Base-by-base conservation (phyloP, 163 green algal genomes). In the Scenedesmus sp. region DNA sequence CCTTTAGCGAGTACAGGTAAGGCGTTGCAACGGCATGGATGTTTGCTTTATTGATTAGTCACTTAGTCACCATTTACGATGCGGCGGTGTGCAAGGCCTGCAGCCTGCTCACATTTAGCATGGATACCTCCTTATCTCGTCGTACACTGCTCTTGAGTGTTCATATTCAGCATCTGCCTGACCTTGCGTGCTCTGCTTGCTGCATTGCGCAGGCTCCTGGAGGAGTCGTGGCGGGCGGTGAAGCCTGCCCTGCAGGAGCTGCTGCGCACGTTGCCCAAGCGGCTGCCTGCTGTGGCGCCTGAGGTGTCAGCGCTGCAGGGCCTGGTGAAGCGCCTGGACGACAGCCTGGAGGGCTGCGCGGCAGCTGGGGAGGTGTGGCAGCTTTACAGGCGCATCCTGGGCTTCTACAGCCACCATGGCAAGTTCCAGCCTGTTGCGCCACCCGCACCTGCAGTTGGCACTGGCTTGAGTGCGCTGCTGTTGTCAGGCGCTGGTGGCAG, bases 1-100 rank as follows among this genome's bases (percentile, higher is more conserved):
- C 89, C 2, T 92, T 88, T 64, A 88, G 66, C 26, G 89, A 89
- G 10, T 83, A 84, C 81, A 88, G 89, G 89, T 92, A 5, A 34
- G 54, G 2, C 16, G 3, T 6, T 76, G 18, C 66, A 34, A 9
- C 2, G 16, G 3, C 7, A 20, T 76, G 59, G 16, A 76, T 76
- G 16, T 20, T 70, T 18, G 16, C 34, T 46, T 46, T 46, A 46
- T 46, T 46, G 34, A 46, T 46, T 46, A 46, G 34, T 46, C 34
- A 46, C 34, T 46, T 46, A 46, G 34, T 46, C 34, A 46, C 34
- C 0, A 46, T 46, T 46, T 46, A 46, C 34, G 0, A 46, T 46
- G 34, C 34, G 20, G 55, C 54, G 70, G 54, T 10, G 15, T 64
- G 20, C 2, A 10, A 26, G 9, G 10, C 79, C 46, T 52, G 62